Evolutionary conservation across 31 red algal species (phyloP), one percentile per base, ranked within the genome.

Genomic region (Bonnemaisonia californica): DNA sequence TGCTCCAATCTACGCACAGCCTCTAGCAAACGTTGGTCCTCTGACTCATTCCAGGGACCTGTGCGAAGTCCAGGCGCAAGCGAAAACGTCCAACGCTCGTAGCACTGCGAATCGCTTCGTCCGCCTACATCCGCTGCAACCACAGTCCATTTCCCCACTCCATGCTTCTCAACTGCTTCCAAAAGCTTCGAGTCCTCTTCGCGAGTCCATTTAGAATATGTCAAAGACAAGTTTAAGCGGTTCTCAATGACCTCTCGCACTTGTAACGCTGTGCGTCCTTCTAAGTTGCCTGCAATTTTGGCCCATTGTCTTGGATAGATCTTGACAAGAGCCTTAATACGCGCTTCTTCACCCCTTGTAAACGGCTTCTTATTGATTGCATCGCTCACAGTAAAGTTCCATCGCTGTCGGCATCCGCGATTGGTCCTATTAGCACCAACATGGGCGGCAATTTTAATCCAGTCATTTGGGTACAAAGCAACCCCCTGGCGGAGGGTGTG

Each of bases 391-490:
- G 40, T 24, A 28, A 38, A 41, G 31, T 32, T 39, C 74, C 74
- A 77, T 0, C 74, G 74, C 38, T 77, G 74, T 7, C 74, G 45
- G 1, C 74, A 77, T 22, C 48, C 74, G 27, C 74, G 74, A 27
- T 77, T 77, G 21, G 45, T 59, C 11, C 74, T 39, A 35, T 54
- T 54, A 13, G 35, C 54, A 47, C 74, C 74, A n/a, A 77, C 74
- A 3, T 37, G 45, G 2, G 47, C 48, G 23, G 74, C 47, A 19
- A 61, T 33, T 62, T 56, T 5, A 3, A 61, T 54, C 74, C 74
- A 77, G 41, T 55, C 33, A 13, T 57, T 51, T 51, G 9, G 45
- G 45, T 51, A 16, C 45, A 51, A 51, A 7, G 9, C 9, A 16
- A 51, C 16, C 45, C 9, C 45, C 7, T 16, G 45, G 7, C 45